Evolutionary conservation across 2,329 filamentous ascomycete species (phyloP), one percentile per base, ranked within the genome.

Genomic region (Paecilomyces sp.): DNA sequence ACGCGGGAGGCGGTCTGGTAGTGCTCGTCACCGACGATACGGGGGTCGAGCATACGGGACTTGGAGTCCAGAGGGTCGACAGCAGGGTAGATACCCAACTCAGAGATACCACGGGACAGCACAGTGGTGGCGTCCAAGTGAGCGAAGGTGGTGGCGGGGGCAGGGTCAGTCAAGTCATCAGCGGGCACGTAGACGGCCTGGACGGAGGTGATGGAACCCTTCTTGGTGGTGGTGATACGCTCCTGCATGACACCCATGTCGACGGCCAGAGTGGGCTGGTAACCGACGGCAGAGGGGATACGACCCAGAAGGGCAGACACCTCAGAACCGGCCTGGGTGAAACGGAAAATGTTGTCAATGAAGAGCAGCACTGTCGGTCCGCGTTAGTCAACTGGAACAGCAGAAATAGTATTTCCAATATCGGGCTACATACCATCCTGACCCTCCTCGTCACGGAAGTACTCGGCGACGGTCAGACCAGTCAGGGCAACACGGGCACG

Each of bases 301-400:
- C 94, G 93, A 85, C 94, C 94, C 68, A 99, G 86, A 78, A 99
- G 88, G 76, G 94, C 94, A 84, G 93, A 97, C 87, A 99, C 94
- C 84, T 99, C 94, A 75, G 94, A 97, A 92, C 94, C 94, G 79
- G 94, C 94, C 84, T 97, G 93, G 69, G 93, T 97, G 87, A 97
- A 97, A 77, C 94, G 90, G 91, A 97, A 97, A 83, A 99, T 97
- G 87, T 99, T 99, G 89, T 99, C 94, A 80, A 97, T 97, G 86
- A 97, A 97, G 80, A 97, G 92, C 78, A 97, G 85, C 86, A 97
- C 91, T 89, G 61, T 5, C 31, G 30, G 31, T 30, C 0, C 9
- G 54, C 11, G 57, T 70, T 57, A 72, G 64, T 56, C n/a, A 22
- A 41, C 25, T 2, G 12, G 57, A 47, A 28, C 3, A 28, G 3